phyloP scores from a whole-genome alignment of 1,284 basidiomycete genomes.

The Cystobasidium slooffiae region DNA sequence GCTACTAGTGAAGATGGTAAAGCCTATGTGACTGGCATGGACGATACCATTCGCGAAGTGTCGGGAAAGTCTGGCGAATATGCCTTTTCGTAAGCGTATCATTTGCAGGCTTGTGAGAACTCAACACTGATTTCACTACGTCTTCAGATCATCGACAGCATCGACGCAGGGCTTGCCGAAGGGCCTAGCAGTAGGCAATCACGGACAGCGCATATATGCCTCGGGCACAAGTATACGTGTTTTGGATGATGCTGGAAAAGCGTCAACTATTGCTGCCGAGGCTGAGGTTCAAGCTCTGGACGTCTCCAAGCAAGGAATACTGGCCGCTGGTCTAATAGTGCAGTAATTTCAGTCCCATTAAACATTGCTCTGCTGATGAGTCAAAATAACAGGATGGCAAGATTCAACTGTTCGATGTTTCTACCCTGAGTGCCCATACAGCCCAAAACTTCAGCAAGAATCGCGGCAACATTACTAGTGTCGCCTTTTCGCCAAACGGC shows the following conservation, averaged over 20 bases:
- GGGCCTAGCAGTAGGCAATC: slow-evolving; percentile 65
- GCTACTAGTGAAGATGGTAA: slow-evolving; percentile 60
- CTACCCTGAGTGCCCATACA: slow-evolving; percentile 48
- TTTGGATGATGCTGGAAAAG: slow-evolving; percentile 50
- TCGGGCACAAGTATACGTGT: slow-evolving; percentile 71
- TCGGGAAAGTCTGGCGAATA: slow-evolving; percentile 61
- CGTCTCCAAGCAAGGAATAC: slow-evolving; percentile 62
- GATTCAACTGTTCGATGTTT: slow-evolving; percentile 65
- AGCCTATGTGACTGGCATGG: slow-evolving; percentile 74
- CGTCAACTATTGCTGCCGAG: slow-evolving; percentile 56
- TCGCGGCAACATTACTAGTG: slow-evolving; percentile 71
- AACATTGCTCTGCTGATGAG: slow-evolving; percentile 21
- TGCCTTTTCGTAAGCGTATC: slow-evolving; percentile 62
- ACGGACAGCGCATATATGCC: slow-evolving; percentile 68
- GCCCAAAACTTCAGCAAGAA: slow-evolving; percentile 68
- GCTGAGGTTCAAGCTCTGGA: slow-evolving; percentile 68
- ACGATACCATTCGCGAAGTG: slow-evolving; percentile 75
- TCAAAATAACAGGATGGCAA: slow-evolving; percentile 67
- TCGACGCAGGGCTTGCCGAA: slow-evolving; percentile 71
- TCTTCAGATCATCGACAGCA: slow-evolving; percentile 53
- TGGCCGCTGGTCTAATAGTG: slow-evolving; percentile 79
- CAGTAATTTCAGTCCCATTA: slow-evolving; percentile 7
- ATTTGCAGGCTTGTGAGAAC: slow-evolving; percentile 3
- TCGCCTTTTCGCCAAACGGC: slow-evolving; percentile 82
- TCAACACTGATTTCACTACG: background rate